Base-by-base conservation (phyloP, 305 asterid genomes). In the Petunia hybrid region DNA sequence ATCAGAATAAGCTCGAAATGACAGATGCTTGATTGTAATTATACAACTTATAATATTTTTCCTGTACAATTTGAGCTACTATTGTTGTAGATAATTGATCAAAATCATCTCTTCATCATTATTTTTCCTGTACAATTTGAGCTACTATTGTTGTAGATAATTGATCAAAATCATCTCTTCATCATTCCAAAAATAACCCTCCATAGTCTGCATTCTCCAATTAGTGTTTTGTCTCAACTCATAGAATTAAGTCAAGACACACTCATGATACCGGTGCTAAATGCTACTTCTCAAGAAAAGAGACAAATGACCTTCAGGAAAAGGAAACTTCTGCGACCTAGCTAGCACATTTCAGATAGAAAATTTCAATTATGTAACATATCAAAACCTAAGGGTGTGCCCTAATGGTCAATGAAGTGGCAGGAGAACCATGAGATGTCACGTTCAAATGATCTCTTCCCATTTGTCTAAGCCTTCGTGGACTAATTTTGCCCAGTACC, bases 211-310 rank as follows among this genome's bases (percentile, higher is more conserved):
- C 13, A 74, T 74, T 74, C 38, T 22, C 78, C 60, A 51, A 53
- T 74, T 36, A 73, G 78, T 14, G 78, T 73, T 6, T 22, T 22
- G 31, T 51, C 43, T 51, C 42, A 73, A 73, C 43, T 73, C 78
- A 51, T 51, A 71, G 6, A 51, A 48, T 22, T 53, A 35, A 73
- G 63, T n/a, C 78, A 70, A 22, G 77, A 12, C 61, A 16, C 59
- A 31, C 60, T 48, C 59, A 48, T 71, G 61, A 48, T n/a, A 35
- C 31, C 40, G 12, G 61, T 48, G 43, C 10, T 12, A 46, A 3
- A 48, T 31, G 41, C 61, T 22, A 48, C 60, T 46, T 35, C 61
- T 46, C 38, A 59, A 2, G 36, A 16, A 59, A 59, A 59, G 57
- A n/a, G 38, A 16, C 10, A 59, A 59, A 16, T 0, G 31, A 59